These are phyloP conservation scores for Bacterosira constricta DNA, from an alignment of 108 stramenopile genomes.

Conservation along the genomic window DNA sequence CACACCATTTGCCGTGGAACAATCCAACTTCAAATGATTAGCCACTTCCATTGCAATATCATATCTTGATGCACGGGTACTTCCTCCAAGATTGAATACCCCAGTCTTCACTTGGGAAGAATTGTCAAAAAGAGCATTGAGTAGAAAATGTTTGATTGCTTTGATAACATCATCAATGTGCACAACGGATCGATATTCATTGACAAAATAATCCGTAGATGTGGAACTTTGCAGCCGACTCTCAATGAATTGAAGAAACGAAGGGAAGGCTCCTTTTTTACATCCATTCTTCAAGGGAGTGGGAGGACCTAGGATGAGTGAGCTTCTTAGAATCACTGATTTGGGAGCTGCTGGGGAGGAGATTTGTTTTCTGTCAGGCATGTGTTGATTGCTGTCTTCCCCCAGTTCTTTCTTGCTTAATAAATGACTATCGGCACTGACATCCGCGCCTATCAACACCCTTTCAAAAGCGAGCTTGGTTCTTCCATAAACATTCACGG, in stretches of 20 bases:
- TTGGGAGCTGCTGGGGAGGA: not conserved
- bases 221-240: conserved; percentile 29
- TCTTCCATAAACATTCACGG: conserved; percentile 74
- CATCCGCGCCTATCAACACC: conserved; percentile 12
- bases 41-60: conserved; percentile 73
- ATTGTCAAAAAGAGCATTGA: conserved; percentile 2
- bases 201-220: conserved; percentile 48
- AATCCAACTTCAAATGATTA: conserved; percentile 50
- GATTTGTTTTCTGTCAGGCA: no score
- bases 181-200: conserved; percentile 71
- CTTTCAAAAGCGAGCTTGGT: conserved; percentile 73
- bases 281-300: conserved; percentile 56
- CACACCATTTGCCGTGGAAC: conserved; percentile 40
- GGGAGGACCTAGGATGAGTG: conserved; percentile 71
- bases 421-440: not conserved
- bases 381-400: no score
- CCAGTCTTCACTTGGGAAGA: not conserved
- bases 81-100: conserved; percentile 80
- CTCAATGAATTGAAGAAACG: conserved; percentile 78
- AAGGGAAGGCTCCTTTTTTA: conserved; percentile 27
- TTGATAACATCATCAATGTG: conserved; percentile 50
- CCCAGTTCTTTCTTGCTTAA: conserved; percentile 20
- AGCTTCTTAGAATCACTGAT: conserved; percentile 59
- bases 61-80: conserved; percentile 55
- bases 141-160: conserved; percentile 48